Base-by-base conservation (phyloP, 2,329 filamentous ascomycete genomes). In the Penicillium paneum region DNA sequence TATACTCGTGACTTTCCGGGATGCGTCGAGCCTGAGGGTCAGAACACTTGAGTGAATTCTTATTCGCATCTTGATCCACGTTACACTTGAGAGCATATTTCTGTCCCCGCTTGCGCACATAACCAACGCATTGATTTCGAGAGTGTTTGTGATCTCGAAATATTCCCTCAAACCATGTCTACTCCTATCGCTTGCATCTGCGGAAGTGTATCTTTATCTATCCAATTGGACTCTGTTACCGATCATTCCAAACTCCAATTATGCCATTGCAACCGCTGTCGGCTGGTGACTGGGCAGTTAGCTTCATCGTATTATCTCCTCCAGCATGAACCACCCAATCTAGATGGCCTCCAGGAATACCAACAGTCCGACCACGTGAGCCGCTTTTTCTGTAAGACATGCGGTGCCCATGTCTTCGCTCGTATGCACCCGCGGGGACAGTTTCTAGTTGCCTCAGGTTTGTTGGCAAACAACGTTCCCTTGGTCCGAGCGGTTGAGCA, bases 191-290 rank as follows among this genome's bases (percentile, higher is more conserved):
- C 64, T 42, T 73, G 71, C 56, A 57, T 72, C 31, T 73, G 71
- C 39, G 60, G 66, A 26, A 48, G 52, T 41, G 55, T 64, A 39
- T 58, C 57, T 19, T 62, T 66, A 41, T 56, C 62, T 17, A 57
- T 72, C 28, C 41, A 58, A 17, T 54, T 73, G 17, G 61, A 64
- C 29, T 49, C 55, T n/a, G 53, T 49, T 12, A 52, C 42, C 43
- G 59, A 66, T 39, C 60, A 57, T 28, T 57, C 56, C 19, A 52
- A 56, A 13, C 62, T 71, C n/a, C 59, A 70, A 46, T 57, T 83
- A 57, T 84, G 81, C 65, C 78, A 83, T 62, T 84, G 82, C 71
- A 67, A 68, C 55, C 72, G 67, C 26, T 84, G 81, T 65, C 76
- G 81, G 15, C 71, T 72, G 42, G 71, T 74, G 29, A 78, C 77